Conservation (phyloP, 495 filamentous ascomycete genomes). For the Recurvomyces mirabilis region DNA sequence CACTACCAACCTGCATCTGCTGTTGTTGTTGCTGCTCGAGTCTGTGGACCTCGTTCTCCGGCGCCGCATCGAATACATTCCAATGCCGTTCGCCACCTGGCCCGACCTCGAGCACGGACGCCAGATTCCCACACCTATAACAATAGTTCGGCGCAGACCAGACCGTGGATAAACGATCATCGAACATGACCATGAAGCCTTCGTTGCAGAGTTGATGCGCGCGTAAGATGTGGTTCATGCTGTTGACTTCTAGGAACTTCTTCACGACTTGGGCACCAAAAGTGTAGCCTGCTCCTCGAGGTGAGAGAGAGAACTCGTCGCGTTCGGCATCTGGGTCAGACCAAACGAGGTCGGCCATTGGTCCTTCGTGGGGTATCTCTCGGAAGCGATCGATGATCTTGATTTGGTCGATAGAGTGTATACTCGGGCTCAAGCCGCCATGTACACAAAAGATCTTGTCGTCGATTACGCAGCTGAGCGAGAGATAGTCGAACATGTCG, state of each 20-base stretch:
- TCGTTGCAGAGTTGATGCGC: conserved; percentile 97
- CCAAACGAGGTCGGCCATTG: conserved; percentile 99
- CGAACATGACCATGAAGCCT: conserved; percentile 90
- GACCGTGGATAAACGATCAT: conserved; percentile 86
- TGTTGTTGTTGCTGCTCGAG: conserved; percentile 53
- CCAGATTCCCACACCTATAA: conserved; percentile 95
- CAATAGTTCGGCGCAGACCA: conserved; percentile 99
- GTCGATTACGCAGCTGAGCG: conserved; percentile 92
- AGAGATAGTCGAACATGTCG: conserved; percentile 98
- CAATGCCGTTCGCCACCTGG: conserved; percentile 85
- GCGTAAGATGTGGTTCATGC: conserved; percentile 89
- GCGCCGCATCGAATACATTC: conserved; percentile 93
- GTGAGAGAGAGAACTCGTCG: conserved; percentile 91
- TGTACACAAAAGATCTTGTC: conserved; percentile 98
- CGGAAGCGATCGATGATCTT: conserved; percentile 98
- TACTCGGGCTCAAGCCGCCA: conserved; percentile 86
- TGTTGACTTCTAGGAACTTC: conserved; percentile 94
- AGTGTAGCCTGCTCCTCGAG: conserved; percentile 88
- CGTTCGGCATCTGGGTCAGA: conserved; percentile 90
- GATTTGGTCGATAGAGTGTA: conserved; percentile 98
- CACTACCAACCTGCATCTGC: conserved; percentile 23
- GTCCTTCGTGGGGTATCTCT: conserved; percentile 95
- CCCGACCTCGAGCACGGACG: conserved; percentile 89
- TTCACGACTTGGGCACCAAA: conserved; percentile 95
- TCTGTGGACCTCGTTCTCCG: conserved; percentile 86